Percentiles rank a stretch among this genome's conserved stretches.
phyloP scores from a whole-genome alignment of 139 green algal species.

The Chlorella sp. region DNA sequence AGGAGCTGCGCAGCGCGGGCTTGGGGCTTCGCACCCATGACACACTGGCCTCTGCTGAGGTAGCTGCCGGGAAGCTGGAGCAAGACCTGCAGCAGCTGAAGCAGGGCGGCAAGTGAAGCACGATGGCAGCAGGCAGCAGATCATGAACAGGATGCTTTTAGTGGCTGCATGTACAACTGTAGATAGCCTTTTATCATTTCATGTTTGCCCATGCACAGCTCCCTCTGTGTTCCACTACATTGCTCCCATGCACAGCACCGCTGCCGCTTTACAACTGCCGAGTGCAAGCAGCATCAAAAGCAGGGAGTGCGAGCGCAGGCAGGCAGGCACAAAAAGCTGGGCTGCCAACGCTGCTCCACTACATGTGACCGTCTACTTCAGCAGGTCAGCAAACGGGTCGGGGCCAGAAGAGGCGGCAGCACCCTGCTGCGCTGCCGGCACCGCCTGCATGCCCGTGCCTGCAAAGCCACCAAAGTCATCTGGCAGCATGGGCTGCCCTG shows the following conservation, averaged over 20 bases:
- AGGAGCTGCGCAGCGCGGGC: background rate
- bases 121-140: background rate
- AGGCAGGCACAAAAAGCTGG: no score
- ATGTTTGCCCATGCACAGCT: no score
- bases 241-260: no score
- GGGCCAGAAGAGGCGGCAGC: conserved; percentile 15
- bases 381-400: conserved; percentile 62
- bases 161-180: no score
- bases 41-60: background rate
- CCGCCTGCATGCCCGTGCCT: background rate
- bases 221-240: no score
- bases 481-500: background rate
- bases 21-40: background rate
- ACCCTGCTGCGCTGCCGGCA: conserved; percentile 3
- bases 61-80: background rate
- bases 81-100: background rate
- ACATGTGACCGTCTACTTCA: background rate
- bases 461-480: conserved; percentile 5
- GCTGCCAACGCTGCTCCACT: no score
- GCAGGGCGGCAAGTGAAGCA: background rate
- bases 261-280: no score
- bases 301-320: no score
- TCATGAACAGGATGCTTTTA: no score
- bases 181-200: no score
- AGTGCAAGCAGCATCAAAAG: no score